phyloP scores from a whole-genome alignment of 305 asterid genomes.

The Fraxinus floribunda region DNA sequence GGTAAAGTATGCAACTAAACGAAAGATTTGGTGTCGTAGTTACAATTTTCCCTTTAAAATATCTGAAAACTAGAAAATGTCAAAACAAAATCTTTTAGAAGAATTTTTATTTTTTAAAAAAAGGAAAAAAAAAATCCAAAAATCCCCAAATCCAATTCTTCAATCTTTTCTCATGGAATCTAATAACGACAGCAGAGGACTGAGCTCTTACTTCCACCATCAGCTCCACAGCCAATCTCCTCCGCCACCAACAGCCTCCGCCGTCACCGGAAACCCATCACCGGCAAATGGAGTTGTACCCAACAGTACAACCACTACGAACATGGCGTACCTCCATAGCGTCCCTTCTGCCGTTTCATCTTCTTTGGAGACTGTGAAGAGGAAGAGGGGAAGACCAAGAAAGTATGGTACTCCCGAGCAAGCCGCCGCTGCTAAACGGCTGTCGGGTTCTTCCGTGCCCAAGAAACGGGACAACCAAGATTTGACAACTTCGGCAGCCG shows the following conservation, averaged over 20 bases:
- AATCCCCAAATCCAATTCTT: slow-evolving; percentile 26
- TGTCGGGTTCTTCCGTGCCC: slow-evolving; percentile 27
- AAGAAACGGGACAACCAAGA: slow-evolving; percentile 28
- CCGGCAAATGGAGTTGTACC: slow-evolving; percentile 42
- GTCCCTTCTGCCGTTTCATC: slow-evolving; percentile 41
- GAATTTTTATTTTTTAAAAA: slow-evolving; percentile 4
- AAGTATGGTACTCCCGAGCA: slow-evolving; percentile 58
- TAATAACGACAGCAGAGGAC: background rate
- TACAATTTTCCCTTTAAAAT: background rate
- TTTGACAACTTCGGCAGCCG: slow-evolving; percentile 12
- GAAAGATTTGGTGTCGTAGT: background rate
- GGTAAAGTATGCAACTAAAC: background rate
- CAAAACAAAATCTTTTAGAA: background rate
- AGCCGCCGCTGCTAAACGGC: slow-evolving; percentile 61
- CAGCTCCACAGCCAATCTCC: slow-evolving; percentile 27
- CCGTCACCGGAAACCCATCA: slow-evolving; percentile 8
- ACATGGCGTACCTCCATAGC: slow-evolving; percentile 40
- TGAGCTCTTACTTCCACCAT: slow-evolving; percentile 42
- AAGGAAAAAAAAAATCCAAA: background rate
- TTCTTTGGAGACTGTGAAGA: slow-evolving; percentile 37
- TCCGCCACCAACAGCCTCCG: slow-evolving; percentile 7
- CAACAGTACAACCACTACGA: slow-evolving; percentile 20
- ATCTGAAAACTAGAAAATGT: background rate
- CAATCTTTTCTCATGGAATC: slow-evolving; percentile 26
- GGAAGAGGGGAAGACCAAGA: slow-evolving; percentile 62